A percentile compares a stretch with the other conserved stretches of the same genome.
Conservation (phyloP, 2,329 filamentous ascomycete genomes). For the Microdochium bolleyi region DNA sequence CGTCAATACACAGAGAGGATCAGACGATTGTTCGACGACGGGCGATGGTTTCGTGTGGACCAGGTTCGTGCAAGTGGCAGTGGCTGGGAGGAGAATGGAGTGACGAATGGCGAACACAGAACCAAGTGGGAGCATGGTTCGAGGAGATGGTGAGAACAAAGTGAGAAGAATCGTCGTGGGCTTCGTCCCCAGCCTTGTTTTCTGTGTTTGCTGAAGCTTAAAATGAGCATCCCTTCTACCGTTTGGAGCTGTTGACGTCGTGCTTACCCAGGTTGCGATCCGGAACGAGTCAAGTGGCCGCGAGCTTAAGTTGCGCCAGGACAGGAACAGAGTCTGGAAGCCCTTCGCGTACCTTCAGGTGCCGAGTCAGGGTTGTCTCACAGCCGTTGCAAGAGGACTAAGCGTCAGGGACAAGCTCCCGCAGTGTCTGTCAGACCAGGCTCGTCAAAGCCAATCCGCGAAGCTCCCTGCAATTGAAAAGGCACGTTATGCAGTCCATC, state of each 20-base stretch:
- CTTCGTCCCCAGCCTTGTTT: not conserved
- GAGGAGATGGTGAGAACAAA: not conserved
- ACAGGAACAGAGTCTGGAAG: not conserved
- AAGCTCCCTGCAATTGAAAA: too few relatives aligned
- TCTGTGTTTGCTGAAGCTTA: not conserved
- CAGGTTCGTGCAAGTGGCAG: too few relatives aligned
- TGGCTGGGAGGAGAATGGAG: too few relatives aligned
- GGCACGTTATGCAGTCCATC: not conserved
- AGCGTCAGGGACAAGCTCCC: not conserved
- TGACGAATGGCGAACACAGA: too few relatives aligned
- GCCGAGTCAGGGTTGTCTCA: not conserved
- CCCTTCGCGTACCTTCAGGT: not conserved
- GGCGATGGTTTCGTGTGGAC: too few relatives aligned
- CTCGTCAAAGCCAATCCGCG: too few relatives aligned
- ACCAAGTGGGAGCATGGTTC: too few relatives aligned
- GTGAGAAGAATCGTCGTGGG: not conserved
- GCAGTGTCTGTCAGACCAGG: not conserved
- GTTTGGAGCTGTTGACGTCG: not conserved
- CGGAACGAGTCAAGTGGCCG: not conserved
- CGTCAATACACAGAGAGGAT: too few relatives aligned
- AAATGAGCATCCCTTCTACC: not conserved
- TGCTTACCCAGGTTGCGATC: not conserved
- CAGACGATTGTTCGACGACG: too few relatives aligned
- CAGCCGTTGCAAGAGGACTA: not conserved
- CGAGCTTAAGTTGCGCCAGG: not conserved